Conservation (phyloP, 768 basidiomycete genomes). For the Myochromella boudieri region DNA sequence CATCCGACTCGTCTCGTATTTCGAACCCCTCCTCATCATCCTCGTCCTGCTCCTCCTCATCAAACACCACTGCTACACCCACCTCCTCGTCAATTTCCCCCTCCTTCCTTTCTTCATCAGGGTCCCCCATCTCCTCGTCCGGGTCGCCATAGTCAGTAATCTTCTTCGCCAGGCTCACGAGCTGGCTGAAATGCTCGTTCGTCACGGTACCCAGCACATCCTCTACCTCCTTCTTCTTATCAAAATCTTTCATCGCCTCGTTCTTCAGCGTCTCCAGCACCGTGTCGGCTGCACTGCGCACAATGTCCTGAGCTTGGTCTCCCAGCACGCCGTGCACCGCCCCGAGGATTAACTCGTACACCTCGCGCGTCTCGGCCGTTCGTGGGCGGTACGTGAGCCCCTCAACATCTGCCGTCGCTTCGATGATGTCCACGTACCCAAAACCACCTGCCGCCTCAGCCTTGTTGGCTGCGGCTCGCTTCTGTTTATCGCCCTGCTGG, state of each 20-base stretch:
- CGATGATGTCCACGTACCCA: constrained; percentile 89
- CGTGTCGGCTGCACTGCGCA: constrained; percentile 93
- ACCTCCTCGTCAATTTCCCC: constrained; percentile 94
- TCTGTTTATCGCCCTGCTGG: constrained; percentile 56
- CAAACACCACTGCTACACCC: constrained; percentile 97
- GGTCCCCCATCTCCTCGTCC: constrained; percentile 77
- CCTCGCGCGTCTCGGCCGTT: constrained; percentile 91
- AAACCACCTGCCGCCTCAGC: constrained; percentile 70
- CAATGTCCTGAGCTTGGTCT: constrained; percentile 94
- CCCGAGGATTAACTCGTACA: constrained; percentile 89
- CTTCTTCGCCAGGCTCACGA: constrained; percentile 87
- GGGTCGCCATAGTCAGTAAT: constrained; percentile 94
- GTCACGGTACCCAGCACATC: constrained; percentile 65
- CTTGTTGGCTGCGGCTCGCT: constrained; percentile 53
- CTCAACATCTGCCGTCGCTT: constrained; percentile 91
- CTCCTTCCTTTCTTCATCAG: constrained; percentile 78
- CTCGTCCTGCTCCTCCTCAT: constrained; percentile 95
- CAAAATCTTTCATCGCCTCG: constrained; percentile 90
- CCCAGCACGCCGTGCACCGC: constrained; percentile 82
- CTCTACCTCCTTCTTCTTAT: constrained; percentile 94
- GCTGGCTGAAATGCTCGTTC: constrained; percentile 77
- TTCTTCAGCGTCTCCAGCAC: constrained; percentile 88
- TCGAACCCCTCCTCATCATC: constrained; percentile 91
- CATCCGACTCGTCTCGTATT: constrained; percentile 78
- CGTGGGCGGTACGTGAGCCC: constrained; percentile 91